phyloP scores from a whole-genome alignment of 2,329 filamentous ascomycete genomes.

The Catunica adiposa region DNA sequence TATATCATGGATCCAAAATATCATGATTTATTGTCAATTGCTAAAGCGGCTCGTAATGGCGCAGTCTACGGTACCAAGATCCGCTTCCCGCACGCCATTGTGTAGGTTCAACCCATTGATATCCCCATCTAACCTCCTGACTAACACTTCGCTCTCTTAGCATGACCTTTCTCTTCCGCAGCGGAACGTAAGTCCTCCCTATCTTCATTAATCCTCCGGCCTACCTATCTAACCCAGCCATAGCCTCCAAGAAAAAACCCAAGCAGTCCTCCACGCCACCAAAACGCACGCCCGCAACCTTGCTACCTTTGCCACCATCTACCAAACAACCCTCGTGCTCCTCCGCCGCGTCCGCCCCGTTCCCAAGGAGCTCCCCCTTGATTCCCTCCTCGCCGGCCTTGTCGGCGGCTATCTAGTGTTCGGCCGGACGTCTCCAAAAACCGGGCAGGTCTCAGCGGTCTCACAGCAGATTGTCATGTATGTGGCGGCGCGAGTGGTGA shows the following conservation, averaged over 20 bases:
- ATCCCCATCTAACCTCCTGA: not conserved
- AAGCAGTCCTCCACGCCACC: constrained; percentile 70
- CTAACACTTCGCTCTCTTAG: constrained; percentile 26
- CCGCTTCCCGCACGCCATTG: constrained; percentile 91
- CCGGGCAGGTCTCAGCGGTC: constrained; percentile 56
- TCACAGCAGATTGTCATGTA: constrained; percentile 98
- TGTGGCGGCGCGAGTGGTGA: constrained; percentile 78
- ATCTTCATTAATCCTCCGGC: not conserved
- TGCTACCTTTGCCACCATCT: constrained; percentile 76
- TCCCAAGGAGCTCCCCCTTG: constrained; percentile 52
- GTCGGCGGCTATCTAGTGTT: constrained; percentile 89
- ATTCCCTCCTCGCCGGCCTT: constrained; percentile 73
- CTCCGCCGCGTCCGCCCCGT: constrained; percentile 46
- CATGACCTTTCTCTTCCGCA: constrained; percentile 95
- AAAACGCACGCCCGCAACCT: constrained; percentile 82
- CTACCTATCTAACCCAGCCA: not conserved
- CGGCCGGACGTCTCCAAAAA: constrained; percentile 46
- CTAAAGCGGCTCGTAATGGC: constrained; percentile 93
- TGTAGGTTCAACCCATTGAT: constrained; percentile 29
- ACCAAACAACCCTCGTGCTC: constrained; percentile 67
- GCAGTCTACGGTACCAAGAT: constrained; percentile 94
- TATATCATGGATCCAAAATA: constrained; percentile 70
- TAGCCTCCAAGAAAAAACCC: constrained; percentile 56
- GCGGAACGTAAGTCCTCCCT: constrained; percentile 51
- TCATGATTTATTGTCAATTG: constrained; percentile 65